Evolutionary conservation across 352 stramenopile species (phyloP).

Genomic region (Phytophthora fragariae): DNA sequence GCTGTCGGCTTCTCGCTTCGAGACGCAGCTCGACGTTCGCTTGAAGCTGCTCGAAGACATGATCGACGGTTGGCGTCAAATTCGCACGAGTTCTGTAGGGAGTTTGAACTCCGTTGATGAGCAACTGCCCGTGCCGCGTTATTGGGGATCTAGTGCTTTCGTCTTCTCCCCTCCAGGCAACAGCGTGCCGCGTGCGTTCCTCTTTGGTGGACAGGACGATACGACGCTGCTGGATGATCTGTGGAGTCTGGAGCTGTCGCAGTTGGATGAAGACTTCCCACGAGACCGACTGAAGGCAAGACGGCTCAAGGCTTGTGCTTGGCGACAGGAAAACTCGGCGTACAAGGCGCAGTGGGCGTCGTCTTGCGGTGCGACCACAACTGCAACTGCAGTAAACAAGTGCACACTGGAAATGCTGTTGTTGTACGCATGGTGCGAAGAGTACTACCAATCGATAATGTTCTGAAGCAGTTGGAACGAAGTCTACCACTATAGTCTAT

Average conservation of each 20-base stretch:
- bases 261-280: slow-evolving; percentile 42
- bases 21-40: slow-evolving; percentile 39
- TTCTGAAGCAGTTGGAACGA: slow-evolving; percentile 32
- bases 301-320: slow-evolving; percentile 49
- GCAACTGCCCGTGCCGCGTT: slow-evolving; percentile 38
- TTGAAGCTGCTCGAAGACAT: slow-evolving; percentile 54
- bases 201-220: slow-evolving; percentile 81
- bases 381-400: slow-evolving; percentile 20
- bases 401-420: slow-evolving; percentile 59
- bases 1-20: slow-evolving; percentile 34
- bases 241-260: slow-evolving; percentile 59
- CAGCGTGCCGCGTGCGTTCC: slow-evolving; percentile 37
- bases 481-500: slow-evolving; percentile 3
- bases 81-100: slow-evolving; percentile 21
- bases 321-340: slow-evolving; percentile 49
- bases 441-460: slow-evolving; percentile 60
- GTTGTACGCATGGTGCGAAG: slow-evolving; percentile 61
- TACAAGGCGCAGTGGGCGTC: slow-evolving; percentile 45
- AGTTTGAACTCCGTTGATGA: slow-evolving; percentile 8
- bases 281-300: slow-evolving; percentile 23
- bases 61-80: slow-evolving; percentile 43
- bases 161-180: slow-evolving; percentile 24
- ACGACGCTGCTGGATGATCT: slow-evolving; percentile 65
- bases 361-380: slow-evolving; percentile 50
- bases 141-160: slow-evolving; percentile 56